Percentiles rank a stretch among this genome's conserved stretches.
Evolutionary conservation across 768 basidiomycete species (phyloP).

Genomic region (Hygrocybe punicea): DNA sequence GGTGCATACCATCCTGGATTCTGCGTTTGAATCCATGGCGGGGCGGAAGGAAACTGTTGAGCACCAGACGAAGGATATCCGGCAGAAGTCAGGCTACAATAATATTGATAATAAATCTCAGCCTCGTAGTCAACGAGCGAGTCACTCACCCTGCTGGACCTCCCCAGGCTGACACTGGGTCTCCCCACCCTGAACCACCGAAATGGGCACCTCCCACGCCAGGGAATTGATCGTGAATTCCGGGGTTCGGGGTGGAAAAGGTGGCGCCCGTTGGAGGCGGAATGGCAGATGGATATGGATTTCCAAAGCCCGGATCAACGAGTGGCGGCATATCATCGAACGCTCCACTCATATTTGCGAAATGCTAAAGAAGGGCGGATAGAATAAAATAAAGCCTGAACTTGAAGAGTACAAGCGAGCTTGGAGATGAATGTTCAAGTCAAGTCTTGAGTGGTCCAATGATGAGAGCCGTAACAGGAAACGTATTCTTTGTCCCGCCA

Average conservation of each 20-base stretch:
- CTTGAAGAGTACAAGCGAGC: too few species aligned
- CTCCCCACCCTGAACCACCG: background rate
- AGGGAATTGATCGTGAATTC: background rate
- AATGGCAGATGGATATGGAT: background rate
- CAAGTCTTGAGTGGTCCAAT: too few species aligned
- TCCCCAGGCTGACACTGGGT: background rate
- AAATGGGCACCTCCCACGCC: background rate
- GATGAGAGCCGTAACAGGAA: too few species aligned
- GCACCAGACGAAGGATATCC: background rate
- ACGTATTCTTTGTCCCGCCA: too few species aligned
- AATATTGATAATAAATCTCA: background rate
- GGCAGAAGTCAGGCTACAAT: background rate
- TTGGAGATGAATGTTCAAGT: background rate
- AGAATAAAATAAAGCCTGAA: too few species aligned
- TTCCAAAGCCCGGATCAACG: constrained; percentile 1
- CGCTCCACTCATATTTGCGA: background rate
- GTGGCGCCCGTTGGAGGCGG: background rate
- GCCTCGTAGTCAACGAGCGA: background rate
- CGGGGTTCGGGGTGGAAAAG: background rate
- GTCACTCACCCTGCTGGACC: background rate
- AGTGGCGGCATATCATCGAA: constrained; percentile 3
- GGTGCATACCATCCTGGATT: background rate
- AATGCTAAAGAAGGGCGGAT: background rate
- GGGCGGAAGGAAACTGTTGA: background rate
- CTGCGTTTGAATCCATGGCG: background rate